These are phyloP conservation scores for Triticum dicoccoides DNA, from an alignment of 176 grass and related monocot genomes.

Conservation along the genomic window DNA sequence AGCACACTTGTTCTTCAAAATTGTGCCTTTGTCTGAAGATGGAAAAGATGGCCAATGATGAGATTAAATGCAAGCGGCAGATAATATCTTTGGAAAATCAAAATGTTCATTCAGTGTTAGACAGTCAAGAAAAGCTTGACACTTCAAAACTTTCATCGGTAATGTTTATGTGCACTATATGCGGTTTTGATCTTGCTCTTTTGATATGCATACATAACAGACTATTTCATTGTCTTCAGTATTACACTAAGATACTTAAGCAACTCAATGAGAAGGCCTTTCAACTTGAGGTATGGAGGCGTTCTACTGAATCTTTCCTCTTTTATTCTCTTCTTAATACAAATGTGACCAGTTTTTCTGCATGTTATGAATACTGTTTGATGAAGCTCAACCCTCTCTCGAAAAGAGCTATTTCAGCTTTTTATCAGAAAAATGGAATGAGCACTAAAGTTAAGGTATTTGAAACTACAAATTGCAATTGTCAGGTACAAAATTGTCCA, in stretches of 20 bases:
- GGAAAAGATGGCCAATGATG: conserved; percentile 74
- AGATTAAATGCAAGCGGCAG: conserved; percentile 86
- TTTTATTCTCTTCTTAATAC: not conserved
- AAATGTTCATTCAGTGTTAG: conserved; percentile 57
- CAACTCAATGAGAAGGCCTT: conserved; percentile 95
- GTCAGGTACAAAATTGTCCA: not conserved
- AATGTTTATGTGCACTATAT: conserved; percentile 24
- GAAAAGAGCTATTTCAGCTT: too few relatives aligned
- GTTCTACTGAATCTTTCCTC: not conserved
- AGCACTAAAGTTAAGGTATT: not conserved
- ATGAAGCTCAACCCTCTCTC: too few relatives aligned
- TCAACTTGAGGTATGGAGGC: conserved; percentile 82
- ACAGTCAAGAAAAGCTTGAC: conserved; percentile 56
- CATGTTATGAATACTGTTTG: too few relatives aligned
- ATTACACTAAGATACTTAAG: conserved; percentile 71
- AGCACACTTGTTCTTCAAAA: conserved; percentile 13
- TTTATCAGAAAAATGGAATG: not conserved
- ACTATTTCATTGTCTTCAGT: conserved; percentile 46
- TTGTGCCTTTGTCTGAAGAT: conserved; percentile 38
- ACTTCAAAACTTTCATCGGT: conserved; percentile 62
- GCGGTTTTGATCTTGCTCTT: conserved; percentile 1
- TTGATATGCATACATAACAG: conserved; percentile 12
- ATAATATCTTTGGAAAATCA: conserved; percentile 85
- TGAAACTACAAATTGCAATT: not conserved
- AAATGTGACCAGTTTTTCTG: not conserved